These are phyloP conservation scores for Grammothele lineata DNA, from an alignment of 768 basidiomycete genomes.

Conservation along the genomic window DNA sequence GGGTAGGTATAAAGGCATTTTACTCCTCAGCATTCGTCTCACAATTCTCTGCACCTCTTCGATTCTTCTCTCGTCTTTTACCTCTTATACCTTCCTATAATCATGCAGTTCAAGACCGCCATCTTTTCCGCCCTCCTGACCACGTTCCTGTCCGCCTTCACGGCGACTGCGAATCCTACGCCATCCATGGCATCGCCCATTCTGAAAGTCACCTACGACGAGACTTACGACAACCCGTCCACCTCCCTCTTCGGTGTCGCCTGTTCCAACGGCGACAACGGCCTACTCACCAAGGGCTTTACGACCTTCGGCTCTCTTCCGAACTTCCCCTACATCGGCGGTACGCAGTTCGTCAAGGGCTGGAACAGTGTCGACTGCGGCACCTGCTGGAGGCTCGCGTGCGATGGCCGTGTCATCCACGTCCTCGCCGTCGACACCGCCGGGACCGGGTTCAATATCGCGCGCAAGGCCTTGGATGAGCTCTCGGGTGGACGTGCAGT, in stretches of 20 bases:
- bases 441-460: slow-evolving; percentile 35
- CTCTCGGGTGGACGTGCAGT: slow-evolving; percentile 24
- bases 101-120: slow-evolving; percentile 16
- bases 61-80: too few relatives aligned
- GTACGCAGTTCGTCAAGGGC: slow-evolving; percentile 42
- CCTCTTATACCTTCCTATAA: not conserved
- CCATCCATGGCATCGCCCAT: too few relatives aligned
- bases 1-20: too few relatives aligned
- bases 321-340: slow-evolving; percentile 58
- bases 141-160: slow-evolving; percentile 6
- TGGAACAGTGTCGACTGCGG: slow-evolving; percentile 55
- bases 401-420: slow-evolving; percentile 37
- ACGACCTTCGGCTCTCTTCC: slow-evolving; percentile 50
- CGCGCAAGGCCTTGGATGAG: slow-evolving; percentile 26
- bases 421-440: slow-evolving; percentile 52
- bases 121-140: slow-evolving; percentile 9
- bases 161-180: not conserved
- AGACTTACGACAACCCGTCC: slow-evolving; percentile 44
- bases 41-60: too few relatives aligned
- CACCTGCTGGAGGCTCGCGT: slow-evolving; percentile 56
- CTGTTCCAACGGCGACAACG: slow-evolving; percentile 52
- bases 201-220: slow-evolving; percentile 36
- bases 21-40: too few relatives aligned
- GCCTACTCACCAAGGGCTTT: slow-evolving; percentile 40
- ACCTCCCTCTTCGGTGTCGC: slow-evolving; percentile 40